A percentile compares a stretch with the other conserved stretches of the same genome.
phyloP scores from a whole-genome alignment of 495 filamentous ascomycete species.

The Platismatia glauca region DNA sequence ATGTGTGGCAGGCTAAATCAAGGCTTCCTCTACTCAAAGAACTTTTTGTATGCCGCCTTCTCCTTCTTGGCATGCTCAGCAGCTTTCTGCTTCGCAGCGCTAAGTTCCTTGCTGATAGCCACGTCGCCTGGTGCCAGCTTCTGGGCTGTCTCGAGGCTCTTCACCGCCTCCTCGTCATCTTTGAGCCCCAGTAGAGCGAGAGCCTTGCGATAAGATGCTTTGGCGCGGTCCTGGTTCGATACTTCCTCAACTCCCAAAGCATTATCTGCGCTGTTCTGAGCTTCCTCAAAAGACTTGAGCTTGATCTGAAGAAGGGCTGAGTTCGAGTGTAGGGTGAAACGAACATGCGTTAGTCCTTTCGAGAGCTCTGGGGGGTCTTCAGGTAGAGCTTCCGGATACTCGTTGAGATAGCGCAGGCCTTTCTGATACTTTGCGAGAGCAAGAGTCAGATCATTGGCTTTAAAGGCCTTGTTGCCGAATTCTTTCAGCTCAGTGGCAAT shows the following conservation, averaged over 20 bases:
- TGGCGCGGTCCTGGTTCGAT: conserved; percentile 70
- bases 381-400: conserved; percentile 64
- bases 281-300: conserved; percentile 60
- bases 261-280: conserved; percentile 56
- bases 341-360: conserved; percentile 58
- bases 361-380: conserved; percentile 58
- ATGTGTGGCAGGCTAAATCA: not conserved
- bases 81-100: conserved; percentile 63
- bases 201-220: conserved; percentile 78
- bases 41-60: conserved; percentile 80
- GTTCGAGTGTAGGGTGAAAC: conserved; percentile 71
- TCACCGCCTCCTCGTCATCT: conserved; percentile 76
- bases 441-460: conserved; percentile 55
- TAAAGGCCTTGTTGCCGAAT: conserved; percentile 88
- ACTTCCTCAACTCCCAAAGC: conserved; percentile 57
- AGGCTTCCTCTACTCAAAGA: conserved; percentile 49
- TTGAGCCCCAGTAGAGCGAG: conserved; percentile 63
- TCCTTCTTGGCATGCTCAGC: conserved; percentile 71
- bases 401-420: conserved; percentile 86
- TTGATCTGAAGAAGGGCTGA: conserved; percentile 74
- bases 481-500: conserved; percentile 86
- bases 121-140: conserved; percentile 69
- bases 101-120: conserved; percentile 64
- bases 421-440: conserved; percentile 96
- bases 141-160: conserved; percentile 66